A percentile compares a stretch with the other conserved stretches of the same genome.
Evolutionary conservation across 139 green algal genomes (phyloP).

Genomic region (Chlamydomonas schloesseri): DNA sequence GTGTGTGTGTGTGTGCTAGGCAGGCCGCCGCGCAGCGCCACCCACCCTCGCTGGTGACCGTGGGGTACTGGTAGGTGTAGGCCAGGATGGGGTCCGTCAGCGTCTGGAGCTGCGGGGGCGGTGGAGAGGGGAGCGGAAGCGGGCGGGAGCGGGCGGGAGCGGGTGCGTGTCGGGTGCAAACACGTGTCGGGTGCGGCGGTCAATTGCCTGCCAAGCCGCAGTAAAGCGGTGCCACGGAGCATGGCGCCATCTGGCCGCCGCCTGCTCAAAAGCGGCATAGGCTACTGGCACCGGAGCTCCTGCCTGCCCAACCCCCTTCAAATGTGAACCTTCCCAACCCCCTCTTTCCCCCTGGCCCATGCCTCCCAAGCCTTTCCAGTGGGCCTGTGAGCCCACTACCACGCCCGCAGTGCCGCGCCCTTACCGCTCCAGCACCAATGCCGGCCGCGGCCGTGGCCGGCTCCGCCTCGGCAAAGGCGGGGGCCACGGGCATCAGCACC

Average conservation of each 20-base stretch:
- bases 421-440: background rate
- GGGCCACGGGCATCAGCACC: background rate
- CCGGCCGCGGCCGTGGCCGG: background rate
- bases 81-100: constrained; percentile 80
- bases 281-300: no score
- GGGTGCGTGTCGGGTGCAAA: no score
- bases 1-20: no score
- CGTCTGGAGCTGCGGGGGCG: constrained; percentile 54
- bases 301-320: no score
- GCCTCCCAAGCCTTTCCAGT: no score
- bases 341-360: background rate
- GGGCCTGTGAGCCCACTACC: no score
- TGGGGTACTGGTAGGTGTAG: constrained; percentile 86
- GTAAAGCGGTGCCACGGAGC: background rate
- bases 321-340: no score
- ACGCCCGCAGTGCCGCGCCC: no score
- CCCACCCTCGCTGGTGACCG: constrained; percentile 29
- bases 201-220: no score
- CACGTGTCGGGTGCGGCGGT: no score
- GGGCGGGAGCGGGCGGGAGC: background rate
- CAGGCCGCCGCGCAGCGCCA: no score
- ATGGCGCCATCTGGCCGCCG: background rate
- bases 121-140: background rate
- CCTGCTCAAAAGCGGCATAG: no score
- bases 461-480: background rate